Evolutionary conservation across 129 eudicot species (phyloP).

Genomic region (Ambrosia artemisiifolia): DNA sequence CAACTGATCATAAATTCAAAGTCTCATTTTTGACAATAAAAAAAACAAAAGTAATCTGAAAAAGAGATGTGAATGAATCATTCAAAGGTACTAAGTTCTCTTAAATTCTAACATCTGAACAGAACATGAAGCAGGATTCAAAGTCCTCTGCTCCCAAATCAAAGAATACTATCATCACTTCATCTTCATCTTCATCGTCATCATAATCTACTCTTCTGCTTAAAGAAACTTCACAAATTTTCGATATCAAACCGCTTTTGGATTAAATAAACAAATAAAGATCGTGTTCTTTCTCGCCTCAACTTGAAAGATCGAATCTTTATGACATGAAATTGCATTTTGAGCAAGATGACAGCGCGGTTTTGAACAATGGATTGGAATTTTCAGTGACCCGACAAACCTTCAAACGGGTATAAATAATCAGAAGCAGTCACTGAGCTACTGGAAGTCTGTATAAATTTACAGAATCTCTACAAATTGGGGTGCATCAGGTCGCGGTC

Average conservation of each 20-base stretch:
- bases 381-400: background rate
- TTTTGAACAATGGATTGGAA: background rate
- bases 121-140: conserved; percentile 24
- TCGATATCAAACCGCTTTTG: conserved; percentile 6
- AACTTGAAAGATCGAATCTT: background rate
- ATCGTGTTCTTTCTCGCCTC: background rate
- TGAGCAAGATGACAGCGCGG: background rate
- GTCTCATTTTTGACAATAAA: background rate
- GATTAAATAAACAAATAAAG: conserved; percentile 13
- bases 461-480: conserved; percentile 54
- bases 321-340: too few species aligned
- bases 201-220: conserved; percentile 20
- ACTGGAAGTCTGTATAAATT: background rate
- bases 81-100: conserved; percentile 17
- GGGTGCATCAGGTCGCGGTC: conserved; percentile 66
- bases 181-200: conserved; percentile 20
- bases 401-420: background rate
- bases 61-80: conserved; percentile 25
- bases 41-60: background rate
- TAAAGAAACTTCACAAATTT: conserved; percentile 19
- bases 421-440: background rate
- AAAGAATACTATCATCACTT: conserved; percentile 30
- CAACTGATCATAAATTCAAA: conserved; percentile 9
- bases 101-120: conserved; percentile 26
- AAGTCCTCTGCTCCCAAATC: conserved; percentile 31